A percentile compares a stretch with the other conserved stretches of the same genome.
phyloP scores from a whole-genome alignment of 2,329 filamentous ascomycete genomes.

The Thermomyces lanuginosus region DNA sequence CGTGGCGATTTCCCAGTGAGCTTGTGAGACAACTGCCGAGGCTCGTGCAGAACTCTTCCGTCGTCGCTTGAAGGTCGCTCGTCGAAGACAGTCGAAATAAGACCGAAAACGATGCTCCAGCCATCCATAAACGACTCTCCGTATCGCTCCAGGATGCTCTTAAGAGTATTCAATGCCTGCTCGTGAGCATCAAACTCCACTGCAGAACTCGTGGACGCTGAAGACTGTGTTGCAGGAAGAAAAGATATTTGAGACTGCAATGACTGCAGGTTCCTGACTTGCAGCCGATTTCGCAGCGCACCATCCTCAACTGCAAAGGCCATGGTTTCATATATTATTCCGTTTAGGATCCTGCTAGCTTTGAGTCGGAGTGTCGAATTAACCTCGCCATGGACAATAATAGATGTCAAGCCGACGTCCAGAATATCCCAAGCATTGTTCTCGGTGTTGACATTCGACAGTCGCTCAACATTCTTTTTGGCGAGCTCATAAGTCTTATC shows the following conservation, averaged over 20 bases:
- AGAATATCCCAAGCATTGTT: constrained; percentile 58
- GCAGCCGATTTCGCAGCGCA: constrained; percentile 43
- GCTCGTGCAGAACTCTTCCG: too few species aligned
- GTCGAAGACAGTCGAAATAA: constrained; percentile 68
- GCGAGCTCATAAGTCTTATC: constrained; percentile 59
- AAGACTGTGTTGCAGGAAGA: constrained; percentile 40
- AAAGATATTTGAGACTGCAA: constrained; percentile 45
- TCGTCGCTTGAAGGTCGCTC: constrained; percentile 12
- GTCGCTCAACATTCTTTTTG: constrained; percentile 55
- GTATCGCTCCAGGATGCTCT: constrained; percentile 69
- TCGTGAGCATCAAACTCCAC: constrained; percentile 68
- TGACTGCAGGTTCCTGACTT: constrained; percentile 54
- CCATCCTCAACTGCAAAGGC: constrained; percentile 21
- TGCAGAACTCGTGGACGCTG: constrained; percentile 42
- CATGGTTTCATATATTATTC: constrained; percentile 28
- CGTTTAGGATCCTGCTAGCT: constrained; percentile 47
- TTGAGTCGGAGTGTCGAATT: constrained; percentile 25
- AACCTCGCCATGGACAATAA: constrained; percentile 24
- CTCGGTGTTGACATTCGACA: constrained; percentile 48
- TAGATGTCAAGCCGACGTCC: constrained; percentile 36
- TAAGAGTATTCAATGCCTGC: constrained; percentile 61
- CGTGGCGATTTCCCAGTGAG: constrained; percentile 41
- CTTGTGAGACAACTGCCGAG: constrained; percentile 10
- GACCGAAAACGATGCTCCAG: constrained; percentile 73
- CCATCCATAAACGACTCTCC: constrained; percentile 69